phyloP scores from a whole-genome alignment of 108 stramenopile genomes.

The Phaeodactylum tricornutum region DNA sequence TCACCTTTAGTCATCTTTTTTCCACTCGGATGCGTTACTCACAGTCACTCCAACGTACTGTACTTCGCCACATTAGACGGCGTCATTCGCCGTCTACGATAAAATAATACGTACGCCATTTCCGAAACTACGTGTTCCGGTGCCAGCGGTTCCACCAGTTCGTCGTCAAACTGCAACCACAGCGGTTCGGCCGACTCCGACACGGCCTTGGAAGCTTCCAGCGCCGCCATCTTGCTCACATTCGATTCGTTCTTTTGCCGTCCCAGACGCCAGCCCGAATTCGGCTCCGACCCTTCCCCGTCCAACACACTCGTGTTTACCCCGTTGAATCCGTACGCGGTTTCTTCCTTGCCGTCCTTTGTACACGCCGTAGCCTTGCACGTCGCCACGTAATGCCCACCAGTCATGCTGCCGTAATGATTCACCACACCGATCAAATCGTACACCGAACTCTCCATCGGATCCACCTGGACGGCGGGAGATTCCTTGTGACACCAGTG shows the following conservation, averaged over 20 bases:
- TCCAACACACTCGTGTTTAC: slow-evolving; percentile 22
- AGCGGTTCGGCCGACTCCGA: slow-evolving; percentile 67
- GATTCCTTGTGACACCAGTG: slow-evolving; percentile 70
- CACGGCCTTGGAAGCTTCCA: slow-evolving; percentile 32
- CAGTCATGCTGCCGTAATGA: slow-evolving; percentile 92
- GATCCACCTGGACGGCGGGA: slow-evolving; percentile 23
- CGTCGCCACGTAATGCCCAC: slow-evolving; percentile 95
- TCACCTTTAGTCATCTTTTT: no score
- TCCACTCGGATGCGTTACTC: no score
- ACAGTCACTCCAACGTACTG: slow-evolving; percentile 45
- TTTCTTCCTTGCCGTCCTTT: slow-evolving; percentile 79
- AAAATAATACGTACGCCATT: slow-evolving; percentile 92
- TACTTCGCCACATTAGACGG: slow-evolving; percentile 80
- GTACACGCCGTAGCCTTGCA: slow-evolving; percentile 82
- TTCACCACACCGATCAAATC: slow-evolving; percentile 90
- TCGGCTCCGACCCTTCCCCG: slow-evolving; percentile 27
- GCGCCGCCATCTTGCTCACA: slow-evolving; percentile 26
- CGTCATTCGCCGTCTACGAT: slow-evolving; percentile 72
- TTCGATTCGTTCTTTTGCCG: slow-evolving; percentile 47
- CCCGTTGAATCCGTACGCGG: slow-evolving; percentile 67
- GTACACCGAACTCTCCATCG: slow-evolving; percentile 51
- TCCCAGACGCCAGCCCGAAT: slow-evolving; percentile 59
- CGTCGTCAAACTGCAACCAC: slow-evolving; percentile 96
- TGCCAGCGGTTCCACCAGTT: slow-evolving; percentile 80
- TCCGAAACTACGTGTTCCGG: slow-evolving; percentile 77